phyloP scores from a whole-genome alignment of 2,329 filamentous ascomycete genomes.

The Aphanocladium album region DNA sequence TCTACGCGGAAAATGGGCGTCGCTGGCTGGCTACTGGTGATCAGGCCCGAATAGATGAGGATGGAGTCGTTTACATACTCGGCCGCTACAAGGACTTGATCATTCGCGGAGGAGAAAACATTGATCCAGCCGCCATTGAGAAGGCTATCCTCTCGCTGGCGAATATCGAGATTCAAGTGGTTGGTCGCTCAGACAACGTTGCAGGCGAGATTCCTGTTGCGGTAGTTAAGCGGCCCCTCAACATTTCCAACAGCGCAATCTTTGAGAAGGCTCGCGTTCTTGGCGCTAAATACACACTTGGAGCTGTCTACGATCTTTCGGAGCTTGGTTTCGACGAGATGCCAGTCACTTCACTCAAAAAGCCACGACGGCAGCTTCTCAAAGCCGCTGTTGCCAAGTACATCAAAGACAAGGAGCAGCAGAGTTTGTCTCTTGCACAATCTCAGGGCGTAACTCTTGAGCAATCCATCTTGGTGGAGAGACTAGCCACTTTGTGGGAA shows the following conservation, averaged over 20 bases:
- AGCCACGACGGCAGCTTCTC: conserved; percentile 38
- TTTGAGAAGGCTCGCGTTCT: conserved; percentile 24
- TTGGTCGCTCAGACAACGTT: conserved; percentile 38
- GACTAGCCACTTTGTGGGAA: conserved; percentile 23
- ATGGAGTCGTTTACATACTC: conserved; percentile 34
- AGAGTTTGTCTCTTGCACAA: background rate
- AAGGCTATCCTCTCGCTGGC: conserved; percentile 28
- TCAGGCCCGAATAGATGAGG: conserved; percentile 32
- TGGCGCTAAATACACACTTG: conserved; percentile 35
- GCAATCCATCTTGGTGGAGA: conserved; percentile 16
- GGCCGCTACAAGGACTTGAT: conserved; percentile 43
- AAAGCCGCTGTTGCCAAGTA: conserved; percentile 17
- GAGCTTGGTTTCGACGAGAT: conserved; percentile 35
- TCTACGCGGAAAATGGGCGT: conserved; percentile 31
- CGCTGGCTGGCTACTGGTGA: conserved; percentile 38
- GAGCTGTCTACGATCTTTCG: conserved; percentile 34
- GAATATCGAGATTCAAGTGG: conserved; percentile 30
- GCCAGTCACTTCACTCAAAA: conserved; percentile 39
- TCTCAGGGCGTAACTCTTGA: background rate
- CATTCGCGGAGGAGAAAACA: conserved; percentile 41
- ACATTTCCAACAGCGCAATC: conserved; percentile 28
- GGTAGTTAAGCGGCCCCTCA: conserved; percentile 31
- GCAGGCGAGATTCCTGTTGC: conserved; percentile 45
- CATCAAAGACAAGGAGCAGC: background rate
- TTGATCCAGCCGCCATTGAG: conserved; percentile 35